A percentile compares a stretch with the other conserved stretches of the same genome.
Evolutionary conservation across 2,329 filamentous ascomycete species (phyloP).

Genomic region (Cordyceps militaris): DNA sequence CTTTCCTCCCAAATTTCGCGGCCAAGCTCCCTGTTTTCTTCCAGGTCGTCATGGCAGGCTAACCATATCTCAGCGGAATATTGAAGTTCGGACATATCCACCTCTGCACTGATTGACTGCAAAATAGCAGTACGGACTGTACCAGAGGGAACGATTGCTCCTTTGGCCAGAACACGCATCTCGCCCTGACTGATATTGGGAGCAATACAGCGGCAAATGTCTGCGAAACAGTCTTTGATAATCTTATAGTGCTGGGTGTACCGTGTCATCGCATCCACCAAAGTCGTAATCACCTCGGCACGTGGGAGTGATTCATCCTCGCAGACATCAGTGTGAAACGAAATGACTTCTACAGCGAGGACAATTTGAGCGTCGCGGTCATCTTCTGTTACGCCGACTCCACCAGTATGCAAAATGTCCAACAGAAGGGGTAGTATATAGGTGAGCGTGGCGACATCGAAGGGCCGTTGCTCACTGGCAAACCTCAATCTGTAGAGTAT

Average conservation of each 20-base stretch:
- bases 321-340: conserved; percentile 79
- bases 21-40: conserved; percentile 78
- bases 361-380: conserved; percentile 86
- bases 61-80: conserved; percentile 93
- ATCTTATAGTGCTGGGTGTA: conserved; percentile 93
- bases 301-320: conserved; percentile 70
- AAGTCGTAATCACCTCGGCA: conserved; percentile 59
- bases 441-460: conserved; percentile 79
- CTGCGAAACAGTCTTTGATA: conserved; percentile 84
- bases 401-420: conserved; percentile 69
- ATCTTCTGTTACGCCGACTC: conserved; percentile 65
- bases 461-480: conserved; percentile 85
- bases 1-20: conserved; percentile 94
- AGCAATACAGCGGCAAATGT: conserved; percentile 77
- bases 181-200: conserved; percentile 70
- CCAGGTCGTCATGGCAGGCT: conserved; percentile 81
- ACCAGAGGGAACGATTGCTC: conserved; percentile 69
- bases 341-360: conserved; percentile 78
- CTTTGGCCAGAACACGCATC: conserved; percentile 67
- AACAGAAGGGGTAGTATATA: conserved; percentile 82
- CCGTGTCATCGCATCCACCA: conserved; percentile 77
- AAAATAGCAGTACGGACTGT: conserved; percentile 78
- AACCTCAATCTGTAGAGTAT: conserved; percentile 87
- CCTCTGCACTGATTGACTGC: conserved; percentile 83
- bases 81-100: conserved; percentile 80